Conservation (phyloP, 2,329 filamentous ascomycete species). For the Colletotrichum zoysiae region DNA sequence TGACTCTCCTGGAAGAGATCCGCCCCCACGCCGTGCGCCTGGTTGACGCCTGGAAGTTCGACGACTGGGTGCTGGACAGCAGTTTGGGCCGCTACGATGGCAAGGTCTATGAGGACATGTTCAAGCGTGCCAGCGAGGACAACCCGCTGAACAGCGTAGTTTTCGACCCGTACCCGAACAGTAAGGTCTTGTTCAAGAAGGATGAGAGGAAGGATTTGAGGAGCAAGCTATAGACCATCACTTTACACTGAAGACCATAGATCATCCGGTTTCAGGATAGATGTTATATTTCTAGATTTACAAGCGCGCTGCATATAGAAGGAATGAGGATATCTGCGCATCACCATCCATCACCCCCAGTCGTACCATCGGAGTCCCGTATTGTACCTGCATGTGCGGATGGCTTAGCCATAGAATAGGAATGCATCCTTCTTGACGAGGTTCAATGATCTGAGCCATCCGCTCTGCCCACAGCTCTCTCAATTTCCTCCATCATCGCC, state of each 20-base stretch:
- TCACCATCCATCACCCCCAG: background rate
- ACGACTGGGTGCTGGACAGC: constrained; percentile 82
- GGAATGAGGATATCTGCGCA: background rate
- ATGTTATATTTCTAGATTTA: constrained; percentile 9
- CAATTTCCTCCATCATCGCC: background rate
- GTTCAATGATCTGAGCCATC: background rate
- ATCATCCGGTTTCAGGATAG: background rate
- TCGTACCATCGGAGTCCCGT: background rate
- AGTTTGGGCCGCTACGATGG: constrained; percentile 78
- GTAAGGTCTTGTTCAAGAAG: constrained; percentile 70
- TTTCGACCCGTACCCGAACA: constrained; percentile 79
- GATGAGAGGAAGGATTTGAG: constrained; percentile 58
- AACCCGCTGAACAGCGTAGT: constrained; percentile 81
- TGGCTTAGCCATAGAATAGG: background rate
- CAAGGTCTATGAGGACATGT: constrained; percentile 83
- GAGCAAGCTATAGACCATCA: constrained; percentile 60
- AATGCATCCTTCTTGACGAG: background rate
- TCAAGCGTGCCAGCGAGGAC: constrained; percentile 76
- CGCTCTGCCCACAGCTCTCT: background rate
- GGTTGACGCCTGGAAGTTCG: constrained; percentile 81
- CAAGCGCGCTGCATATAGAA: background rate
- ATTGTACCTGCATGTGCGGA: background rate
- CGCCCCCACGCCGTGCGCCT: constrained; percentile 79
- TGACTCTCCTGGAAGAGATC: constrained; percentile 78
- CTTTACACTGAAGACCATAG: background rate